Evolutionary conservation across 176 grass and related monocot species (phyloP), one percentile per base, ranked within the genome.

Genomic region (maize (Zea mays)): DNA sequence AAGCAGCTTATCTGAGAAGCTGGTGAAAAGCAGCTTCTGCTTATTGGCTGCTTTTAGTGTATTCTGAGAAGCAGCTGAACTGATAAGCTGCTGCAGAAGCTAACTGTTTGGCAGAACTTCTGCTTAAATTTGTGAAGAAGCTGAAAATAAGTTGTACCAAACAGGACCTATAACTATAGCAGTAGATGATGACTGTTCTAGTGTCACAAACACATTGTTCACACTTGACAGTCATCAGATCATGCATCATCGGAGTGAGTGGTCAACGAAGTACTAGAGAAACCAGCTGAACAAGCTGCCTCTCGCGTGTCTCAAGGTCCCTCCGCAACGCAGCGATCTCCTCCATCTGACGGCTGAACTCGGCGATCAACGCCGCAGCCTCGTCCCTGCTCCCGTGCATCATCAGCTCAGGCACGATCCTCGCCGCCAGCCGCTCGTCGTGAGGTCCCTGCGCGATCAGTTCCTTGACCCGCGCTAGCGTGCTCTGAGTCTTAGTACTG

Each of bases 241-340:
- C 38, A 39, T 39, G 38, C 38, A 39, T 39, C 56, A 57, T 55
- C n/a, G 54, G 19, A 39, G 34, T 3, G 5, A 14, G 14, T 45
- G 33, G 49, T 69, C 71, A 69, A 10, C 39, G 21, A 36, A 64
- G 17, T 43, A 61, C 8, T 37, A 4, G n/a, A 27, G 68, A 79
- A 52, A 58, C 51, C 39, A 83, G 33, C 15, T 16, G 48, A 8
- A 33, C 36, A 37, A 88, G 74, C 75, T 62, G 62, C 81, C 8
- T 83, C 81, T 42, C 27, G 36, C 75, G 69, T 17, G 9, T 33
- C 69, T 88, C 81, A 0, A 88, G 62, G 21, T 69, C 81, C 37
- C 38, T 88, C 62, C 76, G 60, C 62, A 75, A 0, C 5, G 54
- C 69, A 1, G 61, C 61, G 10, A 79, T 7, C 61, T 68, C 61